Evolutionary conservation across 805 yeast genomes (phyloP).

Genomic region (Saturnispora sanitii): DNA sequence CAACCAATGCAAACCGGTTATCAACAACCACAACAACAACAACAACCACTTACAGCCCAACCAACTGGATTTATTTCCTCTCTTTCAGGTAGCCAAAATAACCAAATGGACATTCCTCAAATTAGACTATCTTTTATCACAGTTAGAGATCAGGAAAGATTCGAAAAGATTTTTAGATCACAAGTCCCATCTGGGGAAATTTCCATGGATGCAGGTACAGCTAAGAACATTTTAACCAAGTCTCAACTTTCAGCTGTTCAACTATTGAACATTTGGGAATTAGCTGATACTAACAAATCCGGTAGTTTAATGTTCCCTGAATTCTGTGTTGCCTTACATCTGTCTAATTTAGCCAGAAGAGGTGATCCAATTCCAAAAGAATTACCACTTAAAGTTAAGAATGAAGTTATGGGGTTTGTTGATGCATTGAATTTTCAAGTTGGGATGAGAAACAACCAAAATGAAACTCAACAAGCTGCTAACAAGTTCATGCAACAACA

Average conservation of each 20-base stretch:
- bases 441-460: constrained; percentile 32
- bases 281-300: constrained; percentile 80
- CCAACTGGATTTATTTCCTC: constrained; percentile 38
- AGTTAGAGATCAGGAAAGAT: constrained; percentile 75
- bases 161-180: constrained; percentile 73
- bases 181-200: constrained; percentile 66
- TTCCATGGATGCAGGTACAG: constrained; percentile 60
- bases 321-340: constrained; percentile 83
- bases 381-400: constrained; percentile 62
- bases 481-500: constrained; percentile 2
- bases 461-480: constrained; percentile 9
- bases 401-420: constrained; percentile 82
- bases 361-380: constrained; percentile 71
- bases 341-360: constrained; percentile 66
- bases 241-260: constrained; percentile 69
- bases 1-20: constrained; percentile 17
- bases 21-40: constrained; percentile 12
- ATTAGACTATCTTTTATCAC: constrained; percentile 80
- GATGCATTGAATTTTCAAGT: constrained; percentile 78
- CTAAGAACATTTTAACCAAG: constrained; percentile 68
- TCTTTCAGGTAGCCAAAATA: constrained; percentile 27
- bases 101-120: constrained; percentile 54
- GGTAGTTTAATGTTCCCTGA: constrained; percentile 88
- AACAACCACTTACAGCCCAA: constrained; percentile 27
- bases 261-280: constrained; percentile 80